Evolutionary conservation across 2,329 filamentous ascomycete species (phyloP).

Genomic region (Cercospora berteroae): DNA sequence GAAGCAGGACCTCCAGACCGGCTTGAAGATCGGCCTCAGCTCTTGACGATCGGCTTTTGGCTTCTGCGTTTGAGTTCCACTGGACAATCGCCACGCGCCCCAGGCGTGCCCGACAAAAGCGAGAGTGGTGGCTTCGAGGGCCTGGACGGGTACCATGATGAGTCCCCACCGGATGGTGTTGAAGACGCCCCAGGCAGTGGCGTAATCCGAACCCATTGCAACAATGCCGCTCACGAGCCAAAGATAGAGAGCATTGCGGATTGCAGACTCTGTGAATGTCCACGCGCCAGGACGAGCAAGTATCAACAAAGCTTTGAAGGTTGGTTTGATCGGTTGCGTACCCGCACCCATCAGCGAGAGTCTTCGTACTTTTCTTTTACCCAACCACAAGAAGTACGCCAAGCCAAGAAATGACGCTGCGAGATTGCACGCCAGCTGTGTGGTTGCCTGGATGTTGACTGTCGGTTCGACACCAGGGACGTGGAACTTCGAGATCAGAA

Average conservation of each 20-base stretch:
- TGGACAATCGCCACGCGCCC: slow-evolving; percentile 51
- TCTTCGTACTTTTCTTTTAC: slow-evolving; percentile 26
- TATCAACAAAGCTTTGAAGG: slow-evolving; percentile 47
- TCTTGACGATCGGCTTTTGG: slow-evolving; percentile 22
- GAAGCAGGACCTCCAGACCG: slow-evolving; percentile 53
- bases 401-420: slow-evolving; percentile 57
- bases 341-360: not conserved
- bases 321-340: slow-evolving; percentile 35
- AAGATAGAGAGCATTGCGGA: slow-evolving; percentile 68
- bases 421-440: slow-evolving; percentile 62
- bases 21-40: slow-evolving; percentile 45
- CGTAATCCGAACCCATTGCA: slow-evolving; percentile 61
- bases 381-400: slow-evolving; percentile 57
- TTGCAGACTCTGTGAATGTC: slow-evolving; percentile 63
- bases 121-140: slow-evolving; percentile 63
- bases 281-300: slow-evolving; percentile 58
- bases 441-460: slow-evolving; percentile 63
- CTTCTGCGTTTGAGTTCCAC: slow-evolving; percentile 32
- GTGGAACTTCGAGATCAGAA: slow-evolving; percentile 66
- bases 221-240: slow-evolving; percentile 68
- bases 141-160: slow-evolving; percentile 69
- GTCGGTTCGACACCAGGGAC: slow-evolving; percentile 55
- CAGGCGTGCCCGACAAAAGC: slow-evolving; percentile 67
- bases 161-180: slow-evolving; percentile 72
- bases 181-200: slow-evolving; percentile 72